Percentiles rank a stretch among this genome's conserved stretches.
phyloP scores from a whole-genome alignment of 2,329 filamentous ascomycete species.

The Clarireedia monteithiana region DNA sequence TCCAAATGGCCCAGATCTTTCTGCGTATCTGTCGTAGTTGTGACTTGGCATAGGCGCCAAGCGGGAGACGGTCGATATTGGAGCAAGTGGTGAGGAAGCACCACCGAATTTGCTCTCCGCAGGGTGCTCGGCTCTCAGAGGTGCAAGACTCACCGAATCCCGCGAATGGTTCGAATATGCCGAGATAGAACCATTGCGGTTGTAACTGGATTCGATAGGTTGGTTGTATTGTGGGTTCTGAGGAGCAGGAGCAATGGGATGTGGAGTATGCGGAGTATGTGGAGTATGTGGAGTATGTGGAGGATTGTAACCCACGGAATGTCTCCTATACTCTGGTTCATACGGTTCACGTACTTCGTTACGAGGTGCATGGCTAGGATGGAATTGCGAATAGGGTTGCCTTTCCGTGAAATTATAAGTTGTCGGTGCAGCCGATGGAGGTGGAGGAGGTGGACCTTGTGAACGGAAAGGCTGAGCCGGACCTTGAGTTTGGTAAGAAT shows the following conservation, averaged over 20 bases:
- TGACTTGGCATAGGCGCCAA: constrained; percentile 5
- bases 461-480: neutral
- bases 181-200: neutral
- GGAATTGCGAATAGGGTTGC: constrained; percentile 6
- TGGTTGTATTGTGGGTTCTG: neutral
- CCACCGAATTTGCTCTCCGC: constrained; percentile 16
- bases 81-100: constrained; percentile 19
- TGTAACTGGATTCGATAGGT: neutral
- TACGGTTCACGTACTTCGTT: constrained; percentile 13
- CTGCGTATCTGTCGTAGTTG: constrained; percentile 11
- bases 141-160: constrained; percentile 12
- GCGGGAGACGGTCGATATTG: constrained; percentile 14
- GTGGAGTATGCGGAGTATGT: neutral
- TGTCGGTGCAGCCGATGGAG: constrained; percentile 6
- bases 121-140: constrained; percentile 10
- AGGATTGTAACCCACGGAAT: constrained; percentile 8
- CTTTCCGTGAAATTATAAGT: neutral
- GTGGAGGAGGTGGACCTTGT: constrained; percentile 13
- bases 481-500: neutral
- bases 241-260: neutral
- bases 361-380: constrained; percentile 5
- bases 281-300: neutral
- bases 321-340: constrained; percentile 18
- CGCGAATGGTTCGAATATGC: neutral
- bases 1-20: constrained; percentile 14